Conservation (phyloP, 73 alveolate genomes). For the Diophrys appendiculata region DNA sequence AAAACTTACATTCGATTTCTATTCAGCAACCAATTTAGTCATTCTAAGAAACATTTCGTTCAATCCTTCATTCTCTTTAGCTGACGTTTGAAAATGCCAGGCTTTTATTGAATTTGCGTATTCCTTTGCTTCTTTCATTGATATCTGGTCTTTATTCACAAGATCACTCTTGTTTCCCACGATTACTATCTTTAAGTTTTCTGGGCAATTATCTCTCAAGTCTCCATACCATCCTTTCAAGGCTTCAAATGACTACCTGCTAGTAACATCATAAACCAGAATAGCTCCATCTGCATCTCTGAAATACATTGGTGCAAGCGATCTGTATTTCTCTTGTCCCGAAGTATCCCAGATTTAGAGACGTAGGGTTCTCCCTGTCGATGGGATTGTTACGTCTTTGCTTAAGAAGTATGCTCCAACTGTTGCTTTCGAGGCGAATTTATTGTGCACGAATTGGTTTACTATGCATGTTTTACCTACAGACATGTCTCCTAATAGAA, state of each 20-base stretch:
- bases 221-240: not conserved
- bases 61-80: too few species aligned
- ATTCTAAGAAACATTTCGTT: too few species aligned
- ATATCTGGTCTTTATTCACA: not conserved
- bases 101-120: too few species aligned
- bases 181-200: constrained; percentile 1
- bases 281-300: constrained; percentile 63
- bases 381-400: not conserved
- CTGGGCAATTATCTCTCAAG: too few species aligned
- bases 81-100: too few species aligned
- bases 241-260: not conserved
- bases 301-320: constrained; percentile 56
- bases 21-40: too few species aligned
- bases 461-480: constrained; percentile 59
- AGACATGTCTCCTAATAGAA: constrained; percentile 48
- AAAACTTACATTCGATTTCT: too few species aligned
- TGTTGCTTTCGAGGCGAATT: constrained; percentile 7
- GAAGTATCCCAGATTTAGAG: constrained; percentile 70
- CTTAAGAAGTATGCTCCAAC: not conserved
- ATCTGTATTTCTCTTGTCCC: constrained; percentile 62
- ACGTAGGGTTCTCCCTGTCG: not conserved
- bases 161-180: not conserved
- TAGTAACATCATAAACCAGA: constrained; percentile 63
- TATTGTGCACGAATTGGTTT: constrained; percentile 26
- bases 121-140: not conserved